Evolutionary conservation across 768 basidiomycete genomes (phyloP).

Genomic region (Crepidotus variabilis): DNA sequence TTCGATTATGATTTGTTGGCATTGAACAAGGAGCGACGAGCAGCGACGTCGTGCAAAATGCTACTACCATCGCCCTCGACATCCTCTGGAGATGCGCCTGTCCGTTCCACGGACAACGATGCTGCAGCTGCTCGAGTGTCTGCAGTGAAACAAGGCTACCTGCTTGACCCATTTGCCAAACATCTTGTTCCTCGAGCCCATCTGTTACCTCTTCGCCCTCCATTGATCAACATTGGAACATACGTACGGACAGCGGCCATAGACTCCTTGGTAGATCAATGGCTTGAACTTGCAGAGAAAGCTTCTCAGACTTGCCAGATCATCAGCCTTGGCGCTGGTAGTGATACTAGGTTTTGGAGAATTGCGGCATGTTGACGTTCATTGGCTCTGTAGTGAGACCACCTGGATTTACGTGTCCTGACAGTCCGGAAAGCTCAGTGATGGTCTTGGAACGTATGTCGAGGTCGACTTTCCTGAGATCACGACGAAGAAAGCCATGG

Average conservation of each 20-base stretch:
- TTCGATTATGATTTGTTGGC: too few species aligned
- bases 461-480: slow-evolving; percentile 92
- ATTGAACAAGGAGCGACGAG: too few species aligned
- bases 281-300: slow-evolving; percentile 44
- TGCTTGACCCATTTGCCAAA: slow-evolving; percentile 70
- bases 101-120: slow-evolving; percentile 79
- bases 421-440: slow-evolving; percentile 29
- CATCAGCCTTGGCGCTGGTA: slow-evolving; percentile 93
- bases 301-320: slow-evolving; percentile 68
- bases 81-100: slow-evolving; percentile 45
- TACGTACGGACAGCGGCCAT: slow-evolving; percentile 80
- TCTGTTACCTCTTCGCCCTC: slow-evolving; percentile 61
- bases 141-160: slow-evolving; percentile 78
- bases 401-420: too few species aligned
- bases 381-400: slow-evolving; percentile 1
- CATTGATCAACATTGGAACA: slow-evolving; percentile 94
- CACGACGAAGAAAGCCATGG: slow-evolving; percentile 79
- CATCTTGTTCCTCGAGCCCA: slow-evolving; percentile 67
- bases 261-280: slow-evolving; percentile 69
- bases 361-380: slow-evolving; percentile 71
- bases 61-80: slow-evolving; percentile 12
- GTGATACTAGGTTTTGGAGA: slow-evolving; percentile 94
- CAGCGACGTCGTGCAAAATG: slow-evolving; percentile 6
- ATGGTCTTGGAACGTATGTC: slow-evolving; percentile 58
- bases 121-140: slow-evolving; percentile 82